Conservation (phyloP, 2,329 filamentous ascomycete species). For the Chaetomiaceae sp. region DNA sequence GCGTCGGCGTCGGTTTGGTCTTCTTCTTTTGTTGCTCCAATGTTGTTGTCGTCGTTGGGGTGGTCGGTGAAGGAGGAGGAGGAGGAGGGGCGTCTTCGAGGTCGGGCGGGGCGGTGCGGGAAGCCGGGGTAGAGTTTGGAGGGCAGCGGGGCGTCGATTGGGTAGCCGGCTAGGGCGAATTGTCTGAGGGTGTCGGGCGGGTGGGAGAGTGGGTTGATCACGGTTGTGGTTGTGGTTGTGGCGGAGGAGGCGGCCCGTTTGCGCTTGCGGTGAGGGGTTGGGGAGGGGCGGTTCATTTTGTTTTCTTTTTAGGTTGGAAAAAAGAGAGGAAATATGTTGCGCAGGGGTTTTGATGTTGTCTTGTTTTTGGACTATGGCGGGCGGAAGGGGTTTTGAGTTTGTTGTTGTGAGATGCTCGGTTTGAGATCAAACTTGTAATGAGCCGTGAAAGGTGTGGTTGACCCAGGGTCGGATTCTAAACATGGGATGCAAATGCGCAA, state of each 20-base stretch:
- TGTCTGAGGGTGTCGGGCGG: constrained; percentile 48
- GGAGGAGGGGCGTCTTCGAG: no score
- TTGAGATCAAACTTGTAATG: no score
- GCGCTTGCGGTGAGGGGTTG: constrained; percentile 30
- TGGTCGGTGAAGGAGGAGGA: no score
- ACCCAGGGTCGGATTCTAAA: no score
- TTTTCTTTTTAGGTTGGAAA: neutral
- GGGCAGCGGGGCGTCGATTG: constrained; percentile 41
- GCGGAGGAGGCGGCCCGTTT: constrained; percentile 31
- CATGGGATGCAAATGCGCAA: no score
- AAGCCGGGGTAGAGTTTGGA: constrained; percentile 39
- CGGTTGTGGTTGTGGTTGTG: no score
- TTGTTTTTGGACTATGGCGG: no score
- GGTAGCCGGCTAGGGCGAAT: constrained; percentile 49
- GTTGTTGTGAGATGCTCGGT: no score
- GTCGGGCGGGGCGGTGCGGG: constrained; percentile 40
- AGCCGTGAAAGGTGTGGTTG: no score
- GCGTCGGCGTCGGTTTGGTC: constrained; percentile 7
- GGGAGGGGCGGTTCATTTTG: constrained; percentile 6
- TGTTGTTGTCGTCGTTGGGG: neutral
- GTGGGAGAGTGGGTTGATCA: constrained; percentile 53
- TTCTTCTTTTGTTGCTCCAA: constrained; percentile 8
- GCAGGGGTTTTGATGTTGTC: no score
- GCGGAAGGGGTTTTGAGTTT: no score
- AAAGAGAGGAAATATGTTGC: no score